Conservation (phyloP, 306 rosid genomes). For the Abrus pulchellus region DNA sequence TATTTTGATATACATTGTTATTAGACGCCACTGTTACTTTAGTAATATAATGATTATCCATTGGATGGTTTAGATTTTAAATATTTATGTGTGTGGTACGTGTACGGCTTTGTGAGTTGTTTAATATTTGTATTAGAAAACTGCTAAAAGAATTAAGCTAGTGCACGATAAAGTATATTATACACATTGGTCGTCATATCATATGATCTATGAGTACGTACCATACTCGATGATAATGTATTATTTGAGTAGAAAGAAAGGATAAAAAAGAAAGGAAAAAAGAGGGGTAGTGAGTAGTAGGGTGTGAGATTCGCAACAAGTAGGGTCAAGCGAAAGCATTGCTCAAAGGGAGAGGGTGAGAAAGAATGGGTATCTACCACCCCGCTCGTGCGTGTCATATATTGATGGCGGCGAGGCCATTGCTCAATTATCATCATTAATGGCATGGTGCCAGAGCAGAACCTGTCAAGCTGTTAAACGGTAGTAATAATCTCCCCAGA, state of each 20-base stretch:
- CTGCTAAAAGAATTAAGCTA: neutral
- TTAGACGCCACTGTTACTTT: conserved; percentile 2
- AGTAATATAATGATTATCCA: conserved; percentile 39
- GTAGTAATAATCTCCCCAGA: neutral
- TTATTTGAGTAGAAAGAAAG: neutral
- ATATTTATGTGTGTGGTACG: no score
- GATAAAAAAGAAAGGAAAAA: no score
- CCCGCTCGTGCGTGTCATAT: conserved; percentile 73
- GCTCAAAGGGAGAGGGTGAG: conserved; percentile 21
- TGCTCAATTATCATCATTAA: conserved; percentile 58
- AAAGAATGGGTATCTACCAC: conserved; percentile 47
- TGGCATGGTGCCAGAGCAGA: conserved; percentile 49
- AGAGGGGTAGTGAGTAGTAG: neutral
- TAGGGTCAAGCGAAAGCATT: neutral
- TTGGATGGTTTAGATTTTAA: conserved; percentile 20
- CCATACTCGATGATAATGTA: neutral
- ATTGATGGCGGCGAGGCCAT: conserved; percentile 56
- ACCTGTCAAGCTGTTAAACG: neutral
- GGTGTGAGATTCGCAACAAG: neutral
- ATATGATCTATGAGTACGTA: neutral
- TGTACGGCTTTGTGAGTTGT: conserved; percentile 26
- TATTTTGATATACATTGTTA: neutral
- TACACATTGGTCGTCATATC: neutral
- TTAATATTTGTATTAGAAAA: neutral
- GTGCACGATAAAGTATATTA: neutral